Evolutionary conservation across 345 rosid species (phyloP), one percentile per base, ranked within the genome.

Genomic region (Limnanthes douglasii): DNA sequence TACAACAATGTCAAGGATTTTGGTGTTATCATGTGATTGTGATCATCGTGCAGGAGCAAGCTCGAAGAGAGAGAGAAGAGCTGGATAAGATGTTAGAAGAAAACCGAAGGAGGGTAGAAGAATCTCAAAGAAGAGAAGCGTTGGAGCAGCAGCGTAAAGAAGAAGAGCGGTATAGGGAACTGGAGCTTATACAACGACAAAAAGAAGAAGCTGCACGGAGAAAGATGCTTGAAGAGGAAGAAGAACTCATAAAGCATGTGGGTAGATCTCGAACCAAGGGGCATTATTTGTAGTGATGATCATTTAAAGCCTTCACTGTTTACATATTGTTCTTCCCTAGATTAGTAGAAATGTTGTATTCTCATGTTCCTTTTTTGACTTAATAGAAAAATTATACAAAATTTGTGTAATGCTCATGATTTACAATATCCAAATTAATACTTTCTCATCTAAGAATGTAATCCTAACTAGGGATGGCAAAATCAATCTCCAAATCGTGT

Each of bases 51-150:
- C 64, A 83, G 95, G 92, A 72, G 56, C 86, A 75, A 75, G 75
- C 78, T 18, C 61, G 73, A 45, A 83, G 58, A 59, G 95, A 78
- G 44, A 68, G 86, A 57, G 86, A 83, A 41, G 92, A 83, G 55
- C 68, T 78, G 27, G 95, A 83, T 45, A 78, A 71, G 61, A 75
- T 83, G 95, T 60, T 83, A 35, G 83, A 78, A 58, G 95, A 83
- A 62, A 83, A 83, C 55, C 62, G 40, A 57, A 68, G 86, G 59
- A 72, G 78, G 43, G 95, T 83, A 43, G 92, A 75, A 53, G 95
- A 78, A 53, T 22, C 95, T 22, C 95, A 78, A 51, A 64, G 78
- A 51, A 64, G 92, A 54, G 92, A 78, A 59, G 95, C 95, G 2
- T 14, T 75, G 51, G 95, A 83, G 53, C 80, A 14, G 41, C 92